Conservation (phyloP, 495 filamentous ascomycete species). For the Bacidia gigantensis region DNA sequence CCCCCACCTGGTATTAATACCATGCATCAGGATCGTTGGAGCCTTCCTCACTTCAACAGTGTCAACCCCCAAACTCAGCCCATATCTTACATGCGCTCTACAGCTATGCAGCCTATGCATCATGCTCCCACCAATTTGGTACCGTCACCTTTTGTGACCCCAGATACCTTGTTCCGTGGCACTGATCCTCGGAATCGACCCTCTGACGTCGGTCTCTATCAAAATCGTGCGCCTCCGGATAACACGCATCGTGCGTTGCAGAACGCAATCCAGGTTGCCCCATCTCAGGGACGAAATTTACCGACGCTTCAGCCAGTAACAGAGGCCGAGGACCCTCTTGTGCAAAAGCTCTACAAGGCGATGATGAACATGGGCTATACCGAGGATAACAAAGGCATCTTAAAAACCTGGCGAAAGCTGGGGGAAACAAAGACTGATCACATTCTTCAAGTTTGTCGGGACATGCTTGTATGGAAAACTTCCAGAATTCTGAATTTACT, state of each 20-base stretch:
- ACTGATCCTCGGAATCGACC: not conserved
- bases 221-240: not conserved
- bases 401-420: conserved; percentile 18
- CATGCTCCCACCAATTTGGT: not conserved
- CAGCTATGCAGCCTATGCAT: not conserved
- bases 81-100: not conserved
- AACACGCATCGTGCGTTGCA: not conserved
- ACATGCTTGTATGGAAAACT: conserved; percentile 11
- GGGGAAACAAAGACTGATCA: conserved; percentile 8
- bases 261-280: not conserved
- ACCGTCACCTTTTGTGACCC: not conserved
- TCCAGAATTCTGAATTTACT: too few species aligned
- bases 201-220: not conserved
- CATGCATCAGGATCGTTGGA: too few species aligned
- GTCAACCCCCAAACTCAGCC: not conserved
- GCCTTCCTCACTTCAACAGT: not conserved
- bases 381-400: conserved; percentile 25
- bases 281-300: not conserved
- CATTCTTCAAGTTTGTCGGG: conserved; percentile 15
- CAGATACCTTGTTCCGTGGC: not conserved
- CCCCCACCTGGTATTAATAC: too few species aligned
- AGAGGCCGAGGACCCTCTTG: not conserved
- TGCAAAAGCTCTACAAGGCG: conserved; percentile 11
- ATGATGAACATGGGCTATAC: conserved; percentile 17
- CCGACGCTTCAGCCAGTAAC: not conserved